These are phyloP conservation scores for Apocynum venetum DNA, from an alignment of 257 asterid species.

Conservation along the genomic window DNA sequence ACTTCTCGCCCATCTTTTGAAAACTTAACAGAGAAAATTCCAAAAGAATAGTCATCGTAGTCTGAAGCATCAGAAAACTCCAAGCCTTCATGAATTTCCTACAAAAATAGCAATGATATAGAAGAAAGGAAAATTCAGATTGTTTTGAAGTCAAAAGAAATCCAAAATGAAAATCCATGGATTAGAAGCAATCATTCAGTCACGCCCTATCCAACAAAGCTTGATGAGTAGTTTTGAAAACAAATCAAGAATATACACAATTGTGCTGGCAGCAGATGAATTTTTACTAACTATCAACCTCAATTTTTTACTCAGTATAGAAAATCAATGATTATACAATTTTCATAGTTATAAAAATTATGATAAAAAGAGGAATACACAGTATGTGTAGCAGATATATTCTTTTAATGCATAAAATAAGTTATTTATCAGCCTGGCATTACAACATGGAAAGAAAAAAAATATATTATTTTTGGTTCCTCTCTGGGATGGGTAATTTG, in stretches of 20 bases:
- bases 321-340: background rate
- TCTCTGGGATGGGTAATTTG: conserved; percentile 9
- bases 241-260: background rate
- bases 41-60: conserved; percentile 67
- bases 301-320: background rate
- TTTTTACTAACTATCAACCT: background rate
- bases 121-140: conserved; percentile 2
- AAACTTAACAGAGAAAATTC: conserved; percentile 89
- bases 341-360: background rate
- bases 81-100: conserved; percentile 97
- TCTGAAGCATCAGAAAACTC: conserved; percentile 52
- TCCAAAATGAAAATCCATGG: background rate
- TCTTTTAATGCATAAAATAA: background rate
- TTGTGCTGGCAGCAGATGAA: background rate
- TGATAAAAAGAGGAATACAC: background rate
- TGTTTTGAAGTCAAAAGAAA: background rate
- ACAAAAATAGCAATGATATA: conserved; percentile 16
- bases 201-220: background rate
- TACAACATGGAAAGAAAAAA: background rate
- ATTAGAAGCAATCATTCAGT: background rate
- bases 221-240: background rate
- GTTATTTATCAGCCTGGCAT: background rate
- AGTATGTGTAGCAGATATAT: background rate
- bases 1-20: conserved; percentile 89
- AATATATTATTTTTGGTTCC: too few relatives aligned